Evolutionary conservation across 441 rosid genomes (phyloP).

Genomic region (Euphorbia schlechtendalii): DNA sequence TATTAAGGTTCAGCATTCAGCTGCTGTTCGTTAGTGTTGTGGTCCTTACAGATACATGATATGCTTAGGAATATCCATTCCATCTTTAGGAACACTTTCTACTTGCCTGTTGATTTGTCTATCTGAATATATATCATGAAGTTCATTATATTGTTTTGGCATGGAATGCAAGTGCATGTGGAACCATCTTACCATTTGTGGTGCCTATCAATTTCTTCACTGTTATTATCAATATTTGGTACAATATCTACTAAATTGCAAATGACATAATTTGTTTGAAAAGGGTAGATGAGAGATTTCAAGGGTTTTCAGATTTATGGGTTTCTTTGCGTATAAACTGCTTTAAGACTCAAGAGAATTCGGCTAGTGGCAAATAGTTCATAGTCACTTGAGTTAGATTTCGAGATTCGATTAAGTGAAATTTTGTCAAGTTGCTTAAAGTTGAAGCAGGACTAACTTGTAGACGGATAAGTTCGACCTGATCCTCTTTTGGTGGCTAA

Average conservation of each 20-base stretch:
- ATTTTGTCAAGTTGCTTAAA: too few species aligned
- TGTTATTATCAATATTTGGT: neutral
- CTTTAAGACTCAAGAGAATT: too few species aligned
- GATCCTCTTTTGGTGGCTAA: neutral
- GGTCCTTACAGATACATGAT: neutral
- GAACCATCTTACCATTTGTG: neutral
- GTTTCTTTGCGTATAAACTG: too few species aligned
- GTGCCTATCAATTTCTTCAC: neutral
- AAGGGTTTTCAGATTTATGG: neutral
- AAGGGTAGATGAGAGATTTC: neutral
- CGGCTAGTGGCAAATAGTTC: too few species aligned
- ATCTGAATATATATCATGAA: neutral
- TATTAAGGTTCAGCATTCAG: neutral
- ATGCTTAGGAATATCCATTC: neutral
- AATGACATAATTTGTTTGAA: neutral
- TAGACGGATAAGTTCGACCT: neutral
- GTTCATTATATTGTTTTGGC: neutral
- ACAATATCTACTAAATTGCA: neutral
- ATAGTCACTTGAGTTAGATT: neutral
- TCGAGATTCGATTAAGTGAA: too few species aligned
- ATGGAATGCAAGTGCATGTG: neutral
- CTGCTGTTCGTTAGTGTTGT: too few species aligned
- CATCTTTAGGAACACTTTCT: neutral
- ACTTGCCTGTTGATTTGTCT: neutral
- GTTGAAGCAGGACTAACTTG: too few species aligned